Evolutionary conservation across 1,284 basidiomycete species (phyloP), one percentile per base, ranked within the genome.

Genomic region (Ceratobasidium sp.): DNA sequence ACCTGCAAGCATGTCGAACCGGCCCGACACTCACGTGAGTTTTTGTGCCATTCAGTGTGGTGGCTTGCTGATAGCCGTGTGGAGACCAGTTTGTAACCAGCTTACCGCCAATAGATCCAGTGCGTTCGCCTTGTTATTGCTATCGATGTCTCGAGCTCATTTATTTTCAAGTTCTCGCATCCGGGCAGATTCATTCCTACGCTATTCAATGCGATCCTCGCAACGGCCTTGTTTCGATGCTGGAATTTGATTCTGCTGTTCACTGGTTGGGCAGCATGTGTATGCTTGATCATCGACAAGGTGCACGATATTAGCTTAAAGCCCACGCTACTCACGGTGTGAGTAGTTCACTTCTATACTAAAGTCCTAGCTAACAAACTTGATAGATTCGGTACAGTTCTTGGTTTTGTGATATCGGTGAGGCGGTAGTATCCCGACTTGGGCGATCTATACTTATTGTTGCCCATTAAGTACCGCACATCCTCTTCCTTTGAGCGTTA

Each of bases 401-500:
- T 87, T 10, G 86, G 86, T 82, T 87, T 89, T 72, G 83, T 88
- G 42, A 83, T 89, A 64, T 86, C 86, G 13, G 58, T 62, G 0
- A 55, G 60, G 15, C 15, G 17, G 2, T 17, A 60, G n/a, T 31
- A 13, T 35, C 10, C 38, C 1, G 1, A 13, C 3, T 42, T 13
- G 35, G 1, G n/a, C 29, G 29, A 22, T 64, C 17, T 20, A 17
- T 55, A 56, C 34, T 8, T 27, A 13, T 32, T 73, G 50, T 52
- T 45, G 12, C 25, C 49, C 5, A 10, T 38, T 27, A 35, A 50
- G 52, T 86, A 85, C 76, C 80, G 89, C 42, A 91, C 90, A 0
- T 90, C 88, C 1, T 88, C 89, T 1, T 89, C 89, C 22, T 91
- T 90, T 74, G 89, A 90, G 74, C 80, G 88, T 57, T 80, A 92